Base-by-base conservation (phyloP, 164 flowering plant species). In the Buxus sempervirens region DNA sequence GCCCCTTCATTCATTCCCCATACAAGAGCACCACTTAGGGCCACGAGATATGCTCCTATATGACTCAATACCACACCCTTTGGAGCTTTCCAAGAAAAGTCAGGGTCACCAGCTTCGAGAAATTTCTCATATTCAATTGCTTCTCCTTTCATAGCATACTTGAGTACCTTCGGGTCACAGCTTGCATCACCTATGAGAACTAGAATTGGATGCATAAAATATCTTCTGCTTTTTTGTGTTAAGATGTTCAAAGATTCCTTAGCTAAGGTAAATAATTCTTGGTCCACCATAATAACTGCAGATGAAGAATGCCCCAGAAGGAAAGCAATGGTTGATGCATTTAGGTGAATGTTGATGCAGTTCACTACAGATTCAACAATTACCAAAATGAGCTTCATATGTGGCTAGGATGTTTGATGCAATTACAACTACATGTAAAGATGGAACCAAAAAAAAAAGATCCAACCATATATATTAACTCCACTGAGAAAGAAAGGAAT, bases 341-440 rank as follows among this genome's bases (percentile, higher is more conserved):
- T 84, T 61, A 76, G 86, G 0, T 88, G 86, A 2, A 54, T 71
- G 57, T 87, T 87, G n/a, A 87, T 81, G 0, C 88, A 64, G 57
- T 83, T 82, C 42, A 87, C 83, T 54, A 85, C 76, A 10, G 86
- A 88, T 5, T 86, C 87, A 14, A 87, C 84, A 87, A 87, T 87
- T 59, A 88, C 77, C 88, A 73, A 87, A 87, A 71, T 87, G 88
- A 9, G 85, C 80, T 78, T 87, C 91, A 68, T 80, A 83, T 79
- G 83, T 83, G 18, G 84, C 86, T 25, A 88, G 91, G 60, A 83
- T 64, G 62, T 87, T 87, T 24, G 88, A 86, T 21, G 80, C 84
- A 78, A 87, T 66, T 2, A 71, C 83, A 26, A 85, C 86, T 48
- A 86, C 87, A 88, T 86, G 76, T 16, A 67, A 66, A 65, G 58